Evolutionary conservation across 2,329 filamentous ascomycete species (phyloP), one percentile per base, ranked within the genome.

Genomic region (Fusarium abutilonis): DNA sequence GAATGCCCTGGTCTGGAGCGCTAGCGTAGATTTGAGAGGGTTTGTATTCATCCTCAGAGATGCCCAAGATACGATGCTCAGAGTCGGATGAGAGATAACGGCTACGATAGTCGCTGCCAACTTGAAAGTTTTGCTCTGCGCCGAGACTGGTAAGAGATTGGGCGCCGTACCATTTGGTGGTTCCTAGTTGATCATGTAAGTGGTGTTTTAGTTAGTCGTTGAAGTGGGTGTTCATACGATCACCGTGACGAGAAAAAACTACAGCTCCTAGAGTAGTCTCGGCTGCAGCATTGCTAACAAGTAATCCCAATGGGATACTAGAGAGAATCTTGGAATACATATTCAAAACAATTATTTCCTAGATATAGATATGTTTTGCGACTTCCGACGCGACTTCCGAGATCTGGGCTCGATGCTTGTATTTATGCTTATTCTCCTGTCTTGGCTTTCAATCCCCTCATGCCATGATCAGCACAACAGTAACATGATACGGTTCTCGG

Each of bases 61-160:
- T 73, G 47, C 69, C 69, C n/a, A 69, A 65, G 43, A 76, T 76
- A 9, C 53, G 72, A 40, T 66, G 45, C 1, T 66, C 45, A 1
- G 74, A 75, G 32, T 59, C 60, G 14, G 70, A 56, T 6, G 62
- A 52, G 8, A 74, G 57, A 17, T 71, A 70, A 29, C 68, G 52
- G 17, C 48, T 53, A 21, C 64, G 67, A 36, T 70, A 72, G 34
- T 62, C 60, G 56, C 54, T 28, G 4, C 71, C 74, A 13, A 73
- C 68, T 29, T 64, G 56, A 46, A 70, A 74, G 45, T 71, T 71
- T 49, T 76, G 73, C 51, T 72, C 60, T 21, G 73, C 73, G 6
- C 74, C 74, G n/a, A 75, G 72, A 31, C 63, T 69, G n/a, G 74
- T 76, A 44, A 76, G 64, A 10, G 64, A 48, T 56, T 75, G 72